Conservation (phyloP, 2,329 filamentous ascomycete genomes). For the Trichoderma brevicompactum region DNA sequence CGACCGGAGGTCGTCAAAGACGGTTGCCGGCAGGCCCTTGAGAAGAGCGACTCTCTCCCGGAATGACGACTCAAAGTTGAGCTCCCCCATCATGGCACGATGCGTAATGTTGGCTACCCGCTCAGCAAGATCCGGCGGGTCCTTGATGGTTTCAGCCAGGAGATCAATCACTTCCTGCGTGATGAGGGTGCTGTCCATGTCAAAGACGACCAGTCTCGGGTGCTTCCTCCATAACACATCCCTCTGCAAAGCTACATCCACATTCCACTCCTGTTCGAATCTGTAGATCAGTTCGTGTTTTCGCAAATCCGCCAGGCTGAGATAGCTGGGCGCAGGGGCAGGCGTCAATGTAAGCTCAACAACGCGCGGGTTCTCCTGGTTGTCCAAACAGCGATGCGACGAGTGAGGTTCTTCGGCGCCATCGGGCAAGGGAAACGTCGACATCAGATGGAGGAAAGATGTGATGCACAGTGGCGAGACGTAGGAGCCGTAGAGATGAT, state of each 20-base stretch:
- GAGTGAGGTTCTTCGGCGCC: conserved; percentile 60
- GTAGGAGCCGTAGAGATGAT: conserved; percentile 68
- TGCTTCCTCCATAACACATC: conserved; percentile 76
- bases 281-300: conserved; percentile 81
- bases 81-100: conserved; percentile 92
- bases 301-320: conserved; percentile 70
- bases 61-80: conserved; percentile 87
- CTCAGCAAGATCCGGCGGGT: conserved; percentile 72
- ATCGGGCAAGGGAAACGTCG: conserved; percentile 60
- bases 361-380: conserved; percentile 61
- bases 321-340: conserved; percentile 63
- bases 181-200: conserved; percentile 98
- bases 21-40: conserved; percentile 74
- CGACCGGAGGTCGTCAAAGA: conserved; percentile 77
- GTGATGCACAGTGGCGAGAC: conserved; percentile 68
- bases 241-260: conserved; percentile 77
- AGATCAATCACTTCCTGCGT: conserved; percentile 98
- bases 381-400: conserved; percentile 68
- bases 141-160: conserved; percentile 76
- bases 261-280: conserved; percentile 88
- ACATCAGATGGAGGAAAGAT: conserved; percentile 69
- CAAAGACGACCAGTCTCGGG: conserved; percentile 89
- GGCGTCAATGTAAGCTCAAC: conserved; percentile 69
- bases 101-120: conserved; percentile 88
- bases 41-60: conserved; percentile 79